Evolutionary conservation across 1,139 yeast genomes (phyloP).

Genomic region (Yamadazyma buinensis): DNA sequence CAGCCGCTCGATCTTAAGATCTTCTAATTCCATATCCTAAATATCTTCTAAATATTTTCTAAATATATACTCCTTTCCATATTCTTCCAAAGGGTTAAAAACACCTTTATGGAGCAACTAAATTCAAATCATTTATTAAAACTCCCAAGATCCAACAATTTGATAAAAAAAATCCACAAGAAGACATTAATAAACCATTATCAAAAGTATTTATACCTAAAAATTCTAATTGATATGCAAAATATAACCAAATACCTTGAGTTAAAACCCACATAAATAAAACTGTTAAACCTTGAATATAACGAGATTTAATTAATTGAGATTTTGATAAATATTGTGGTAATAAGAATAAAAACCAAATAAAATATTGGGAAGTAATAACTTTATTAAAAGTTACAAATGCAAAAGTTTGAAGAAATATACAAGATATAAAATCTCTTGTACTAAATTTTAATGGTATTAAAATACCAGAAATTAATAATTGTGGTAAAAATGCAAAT

Average conservation of each 20-base stretch:
- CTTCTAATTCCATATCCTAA: too few species aligned
- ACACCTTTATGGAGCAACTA: neutral
- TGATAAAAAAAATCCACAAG: constrained; percentile 63
- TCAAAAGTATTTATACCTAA: constrained; percentile 66
- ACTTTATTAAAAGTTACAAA: constrained; percentile 93
- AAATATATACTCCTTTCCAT: too few species aligned
- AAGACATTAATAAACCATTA: constrained; percentile 55
- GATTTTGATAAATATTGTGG: constrained; percentile 66
- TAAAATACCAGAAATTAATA: constrained; percentile 53
- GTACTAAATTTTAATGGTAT: constrained; percentile 60
- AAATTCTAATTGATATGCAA: constrained; percentile 80
- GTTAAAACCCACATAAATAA: constrained; percentile 59
- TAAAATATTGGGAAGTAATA: constrained; percentile 88
- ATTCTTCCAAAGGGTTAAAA: too few species aligned
- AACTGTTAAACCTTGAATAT: constrained; percentile 33
- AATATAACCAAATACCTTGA: constrained; percentile 76
- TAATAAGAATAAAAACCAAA: constrained; percentile 84
- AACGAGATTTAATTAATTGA: constrained; percentile 21
- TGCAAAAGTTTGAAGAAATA: constrained; percentile 85
- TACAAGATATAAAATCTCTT: constrained; percentile 53
- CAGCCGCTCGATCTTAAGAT: too few species aligned
- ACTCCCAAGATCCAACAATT: constrained; percentile 64
- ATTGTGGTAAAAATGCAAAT: constrained; percentile 81
- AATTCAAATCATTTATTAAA: constrained; percentile 44
- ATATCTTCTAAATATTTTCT: too few species aligned